These are phyloP conservation scores for Candida coquimbonensis DNA, from an alignment of 805 yeast species.

Conservation along the genomic window DNA sequence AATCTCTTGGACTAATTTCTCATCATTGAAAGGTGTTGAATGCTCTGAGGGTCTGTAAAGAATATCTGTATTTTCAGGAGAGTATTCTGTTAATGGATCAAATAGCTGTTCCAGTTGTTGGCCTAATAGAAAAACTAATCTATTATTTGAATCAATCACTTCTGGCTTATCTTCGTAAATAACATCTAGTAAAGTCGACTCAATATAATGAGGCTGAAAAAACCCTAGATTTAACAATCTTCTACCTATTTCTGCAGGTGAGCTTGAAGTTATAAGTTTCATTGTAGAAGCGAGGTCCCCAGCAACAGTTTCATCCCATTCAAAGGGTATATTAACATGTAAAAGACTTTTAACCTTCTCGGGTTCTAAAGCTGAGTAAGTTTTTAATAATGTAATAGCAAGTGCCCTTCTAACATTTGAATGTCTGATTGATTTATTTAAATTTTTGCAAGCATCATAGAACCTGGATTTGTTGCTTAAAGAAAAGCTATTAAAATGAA, in stretches of 20 bases:
- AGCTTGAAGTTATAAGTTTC: constrained; percentile 41
- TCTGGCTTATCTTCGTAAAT: constrained; percentile 52
- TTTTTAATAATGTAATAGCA: constrained; percentile 66
- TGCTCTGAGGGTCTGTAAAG: constrained; percentile 55
- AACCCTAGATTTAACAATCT: constrained; percentile 51
- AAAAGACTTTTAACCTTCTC: constrained; percentile 10
- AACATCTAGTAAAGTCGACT: constrained; percentile 62
- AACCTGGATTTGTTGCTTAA: constrained; percentile 56
- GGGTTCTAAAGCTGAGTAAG: constrained; percentile 50
- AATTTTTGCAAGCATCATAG: constrained; percentile 72
- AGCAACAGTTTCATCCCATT: constrained; percentile 79
- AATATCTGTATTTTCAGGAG: constrained; percentile 79
- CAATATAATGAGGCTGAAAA: constrained; percentile 39
- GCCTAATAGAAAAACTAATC: constrained; percentile 69
- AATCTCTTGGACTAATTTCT: constrained; percentile 40
- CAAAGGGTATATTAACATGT: constrained; percentile 20
- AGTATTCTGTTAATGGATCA: constrained; percentile 85
- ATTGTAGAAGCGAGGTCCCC: constrained; percentile 71
- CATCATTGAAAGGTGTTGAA: constrained; percentile 23
- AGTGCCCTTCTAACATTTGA: constrained; percentile 66
- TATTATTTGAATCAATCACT: constrained; percentile 62
- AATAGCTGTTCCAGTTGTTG: constrained; percentile 82
- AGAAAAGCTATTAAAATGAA: constrained; percentile 51
- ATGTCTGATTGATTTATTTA: constrained; percentile 38
- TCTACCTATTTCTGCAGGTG: constrained; percentile 53